Evolutionary conservation across 441 rosid species (phyloP), one percentile per base, ranked within the genome.

Genomic region (Erysimum cheiri): DNA sequence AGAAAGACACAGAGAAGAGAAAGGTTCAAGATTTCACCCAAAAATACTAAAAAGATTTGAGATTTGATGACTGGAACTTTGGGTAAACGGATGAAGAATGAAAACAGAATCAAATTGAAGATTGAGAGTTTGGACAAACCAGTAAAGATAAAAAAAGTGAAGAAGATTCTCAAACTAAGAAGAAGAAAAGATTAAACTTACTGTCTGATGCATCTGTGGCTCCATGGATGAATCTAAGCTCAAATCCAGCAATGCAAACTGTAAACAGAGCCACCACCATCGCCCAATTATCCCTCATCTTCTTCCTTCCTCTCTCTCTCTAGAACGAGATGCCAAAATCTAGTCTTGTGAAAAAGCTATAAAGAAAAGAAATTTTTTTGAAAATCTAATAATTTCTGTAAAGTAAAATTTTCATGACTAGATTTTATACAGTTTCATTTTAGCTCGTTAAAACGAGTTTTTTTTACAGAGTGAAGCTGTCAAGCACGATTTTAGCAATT

Each of bases 201-300:
- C 99, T 86, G 81, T 95, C 98, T 70, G 80, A 65, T 77, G 85
- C 85, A 95, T 95, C 89, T 70, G 99, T 95, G 54, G 76, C 86
- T 46, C 88, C 98, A 84, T 74, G 71, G 80, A 80, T 73, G 75
- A 82, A 77, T 39, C 83, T 71, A 67, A 82, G 79, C 61, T 63
- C 67, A 73, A 81, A 85, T 73, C 88, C 80, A 50, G 81, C 74
- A 85, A 93, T 87, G 92, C 86, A 87, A 75, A 85, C 46, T 59
- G 75, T 33, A 19, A 87, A 67, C 79, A 81, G 60, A 78, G 82
- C 56, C 75, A 83, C 60, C 60, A 63, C 60, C 60, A 63, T 54
- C 75, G 64, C 70, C 80, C 81, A 66, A 48, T 70, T 71, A 80
- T 66, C 76, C 79, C 76, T 71, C 83, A 70, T 66, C 64, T 43